Evolutionary conservation across 306 rosid species (phyloP).

Genomic region (Oxytropis ochrocephala): DNA sequence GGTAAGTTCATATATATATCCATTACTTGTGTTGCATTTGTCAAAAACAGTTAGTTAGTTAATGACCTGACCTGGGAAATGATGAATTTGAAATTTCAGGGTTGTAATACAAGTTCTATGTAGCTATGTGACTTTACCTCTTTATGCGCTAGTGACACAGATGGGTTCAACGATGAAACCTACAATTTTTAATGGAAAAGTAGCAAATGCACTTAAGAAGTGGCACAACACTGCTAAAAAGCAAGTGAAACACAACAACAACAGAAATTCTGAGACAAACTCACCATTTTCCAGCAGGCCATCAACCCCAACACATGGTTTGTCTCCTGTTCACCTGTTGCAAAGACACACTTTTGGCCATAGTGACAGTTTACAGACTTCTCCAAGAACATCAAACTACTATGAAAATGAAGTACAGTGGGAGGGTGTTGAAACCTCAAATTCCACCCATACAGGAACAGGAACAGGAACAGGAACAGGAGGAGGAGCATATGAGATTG

Average conservation of each 20-base stretch:
- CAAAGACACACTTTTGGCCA: conserved; percentile 23
- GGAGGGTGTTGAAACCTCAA: conserved; percentile 32
- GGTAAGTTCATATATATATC: conserved; percentile 50
- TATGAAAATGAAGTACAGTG: conserved; percentile 31
- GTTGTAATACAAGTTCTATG: conserved; percentile 59
- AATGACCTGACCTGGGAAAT: too few relatives aligned
- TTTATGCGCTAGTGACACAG: conserved; percentile 92
- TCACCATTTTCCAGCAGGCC: conserved; percentile 58
- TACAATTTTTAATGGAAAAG: conserved; percentile 51
- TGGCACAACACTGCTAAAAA: conserved; percentile 59
- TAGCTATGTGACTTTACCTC: conserved; percentile 86
- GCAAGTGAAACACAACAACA: conserved; percentile 23
- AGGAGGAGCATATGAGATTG: not conserved
- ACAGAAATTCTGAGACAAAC: conserved; percentile 28
- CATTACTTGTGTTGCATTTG: too few relatives aligned
- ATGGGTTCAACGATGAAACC: conserved; percentile 77
- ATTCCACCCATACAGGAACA: conserved; percentile 5
- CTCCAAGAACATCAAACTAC: conserved; percentile 40
- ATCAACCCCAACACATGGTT: conserved; percentile 43
- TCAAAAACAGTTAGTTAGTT: too few relatives aligned
- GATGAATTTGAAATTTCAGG: conserved; percentile 50
- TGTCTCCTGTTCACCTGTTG: conserved; percentile 68
- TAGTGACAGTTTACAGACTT: conserved; percentile 26
- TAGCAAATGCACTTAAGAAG: conserved; percentile 48
- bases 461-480: too few relatives aligned